These are phyloP conservation scores for Claviceps capensis DNA, from an alignment of 2,329 filamentous ascomycete genomes.

Conservation along the genomic window DNA sequence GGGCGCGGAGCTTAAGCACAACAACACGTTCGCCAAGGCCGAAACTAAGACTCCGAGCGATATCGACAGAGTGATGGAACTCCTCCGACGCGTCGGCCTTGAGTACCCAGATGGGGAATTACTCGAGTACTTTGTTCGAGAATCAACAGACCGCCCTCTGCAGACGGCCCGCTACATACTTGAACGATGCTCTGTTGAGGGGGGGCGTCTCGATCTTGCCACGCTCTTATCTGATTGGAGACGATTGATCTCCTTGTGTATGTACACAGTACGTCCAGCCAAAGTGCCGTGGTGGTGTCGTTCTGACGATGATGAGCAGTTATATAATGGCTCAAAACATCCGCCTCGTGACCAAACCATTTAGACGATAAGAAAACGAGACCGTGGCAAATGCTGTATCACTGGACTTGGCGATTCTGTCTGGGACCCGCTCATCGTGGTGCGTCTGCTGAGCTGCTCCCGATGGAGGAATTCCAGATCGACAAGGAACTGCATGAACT, in stretches of 20 bases:
- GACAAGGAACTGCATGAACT: too few relatives aligned
- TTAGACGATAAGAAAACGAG: too few relatives aligned
- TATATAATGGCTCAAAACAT: background rate
- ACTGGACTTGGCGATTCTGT: too few relatives aligned
- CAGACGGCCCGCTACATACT: conserved; percentile 4
- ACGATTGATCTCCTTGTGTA: conserved; percentile 3
- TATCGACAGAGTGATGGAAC: background rate
- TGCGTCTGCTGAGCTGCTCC: too few relatives aligned
- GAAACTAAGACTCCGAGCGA: background rate
- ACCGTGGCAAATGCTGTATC: too few relatives aligned
- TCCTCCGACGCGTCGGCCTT: background rate
- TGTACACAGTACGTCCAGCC: background rate
- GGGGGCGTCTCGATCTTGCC: background rate
- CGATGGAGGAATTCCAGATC: too few relatives aligned
- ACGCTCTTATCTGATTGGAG: conserved; percentile 2
- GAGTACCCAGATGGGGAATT: conserved; percentile 5
- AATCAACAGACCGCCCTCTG: conserved; percentile 1
- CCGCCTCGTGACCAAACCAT: background rate
- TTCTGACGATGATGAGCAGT: background rate
- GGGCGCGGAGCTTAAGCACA: too few relatives aligned
- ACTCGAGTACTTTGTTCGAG: conserved; percentile 5
- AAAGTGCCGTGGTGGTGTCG: background rate
- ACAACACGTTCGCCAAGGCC: too few relatives aligned
- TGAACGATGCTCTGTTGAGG: conserved; percentile 1
- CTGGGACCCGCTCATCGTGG: too few relatives aligned